Conservation (phyloP, 1,284 basidiomycete genomes). For the Chalciporus sp. region DNA sequence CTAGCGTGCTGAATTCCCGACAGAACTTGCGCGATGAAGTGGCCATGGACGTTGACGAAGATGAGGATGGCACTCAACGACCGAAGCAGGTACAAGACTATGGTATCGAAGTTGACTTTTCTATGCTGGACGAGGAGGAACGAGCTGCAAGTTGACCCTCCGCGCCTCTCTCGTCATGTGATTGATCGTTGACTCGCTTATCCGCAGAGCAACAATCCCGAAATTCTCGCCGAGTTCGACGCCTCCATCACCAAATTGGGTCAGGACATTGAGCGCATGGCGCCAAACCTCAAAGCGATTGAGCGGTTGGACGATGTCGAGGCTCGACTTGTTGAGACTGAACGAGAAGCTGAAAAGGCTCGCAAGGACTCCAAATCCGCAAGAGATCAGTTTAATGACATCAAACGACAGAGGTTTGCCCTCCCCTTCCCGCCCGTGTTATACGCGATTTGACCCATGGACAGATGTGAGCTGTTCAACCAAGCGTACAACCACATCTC, state of each 20-base stretch:
- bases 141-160: conserved; percentile 54
- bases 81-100: conserved; percentile 79
- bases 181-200: neutral
- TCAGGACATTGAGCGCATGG: conserved; percentile 90
- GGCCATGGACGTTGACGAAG: conserved; percentile 90
- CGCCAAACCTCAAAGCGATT: conserved; percentile 96
- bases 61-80: conserved; percentile 76
- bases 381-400: conserved; percentile 87
- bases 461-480: conserved; percentile 86
- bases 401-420: conserved; percentile 79
- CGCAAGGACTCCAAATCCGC: conserved; percentile 86
- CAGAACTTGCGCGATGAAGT: conserved; percentile 82
- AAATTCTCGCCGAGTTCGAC: conserved; percentile 76
- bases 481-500: conserved; percentile 97
- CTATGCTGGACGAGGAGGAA: conserved; percentile 80
- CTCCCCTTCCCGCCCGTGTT: neutral
- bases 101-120: conserved; percentile 91
- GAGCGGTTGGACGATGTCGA: conserved; percentile 95
- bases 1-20: conserved; percentile 3
- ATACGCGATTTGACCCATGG: neutral
- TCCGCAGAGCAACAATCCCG: conserved; percentile 63
- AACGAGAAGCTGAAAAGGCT: conserved; percentile 76
- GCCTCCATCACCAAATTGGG: conserved; percentile 73
- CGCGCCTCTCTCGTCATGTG: neutral
- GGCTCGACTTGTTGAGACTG: conserved; percentile 69